Conservation (phyloP, 371 early-diverging fungal species). For the Rhizopus arrhizus region DNA sequence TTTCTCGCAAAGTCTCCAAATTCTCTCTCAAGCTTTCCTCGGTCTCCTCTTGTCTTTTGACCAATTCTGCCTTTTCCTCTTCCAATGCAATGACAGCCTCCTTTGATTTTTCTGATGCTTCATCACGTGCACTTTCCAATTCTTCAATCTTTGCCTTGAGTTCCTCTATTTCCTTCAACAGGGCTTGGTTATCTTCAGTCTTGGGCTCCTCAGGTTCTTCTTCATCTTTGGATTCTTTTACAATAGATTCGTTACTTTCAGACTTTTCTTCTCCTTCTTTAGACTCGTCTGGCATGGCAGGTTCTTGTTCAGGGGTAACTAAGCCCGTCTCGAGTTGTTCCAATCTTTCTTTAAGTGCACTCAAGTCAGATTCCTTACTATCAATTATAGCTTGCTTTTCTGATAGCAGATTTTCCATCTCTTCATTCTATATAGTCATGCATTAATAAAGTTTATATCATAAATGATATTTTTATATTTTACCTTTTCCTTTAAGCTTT, state of each 20-base stretch:
- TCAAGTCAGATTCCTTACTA: constrained; percentile 25
- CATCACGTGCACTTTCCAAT: constrained; percentile 15
- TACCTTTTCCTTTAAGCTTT: constrained; percentile 33
- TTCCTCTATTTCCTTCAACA: background rate
- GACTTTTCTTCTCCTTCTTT: constrained; percentile 10
- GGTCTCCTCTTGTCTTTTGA: constrained; percentile 26
- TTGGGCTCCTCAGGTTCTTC: background rate
- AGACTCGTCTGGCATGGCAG: background rate
- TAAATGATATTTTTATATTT: background rate
- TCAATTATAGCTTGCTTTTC: constrained; percentile 27
- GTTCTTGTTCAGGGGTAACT: constrained; percentile 24
- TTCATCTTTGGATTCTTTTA: no score
- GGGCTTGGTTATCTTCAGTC: background rate
- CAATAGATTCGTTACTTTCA: background rate
- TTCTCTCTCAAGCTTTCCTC: constrained; percentile 24
- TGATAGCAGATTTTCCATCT: constrained; percentile 20
- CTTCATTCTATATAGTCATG: constrained; percentile 22
- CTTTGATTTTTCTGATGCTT: constrained; percentile 16
- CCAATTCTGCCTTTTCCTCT: constrained; percentile 1
- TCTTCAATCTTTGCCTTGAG: background rate
- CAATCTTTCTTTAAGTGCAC: constrained; percentile 19
- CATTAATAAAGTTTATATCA: background rate
- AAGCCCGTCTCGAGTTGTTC: constrained; percentile 25
- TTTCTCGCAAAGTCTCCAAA: constrained; percentile 28
- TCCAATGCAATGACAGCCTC: constrained; percentile 17